Evolutionary conservation across 2,329 filamentous ascomycete species (phyloP).

Genomic region (Sclerotinia borealis): DNA sequence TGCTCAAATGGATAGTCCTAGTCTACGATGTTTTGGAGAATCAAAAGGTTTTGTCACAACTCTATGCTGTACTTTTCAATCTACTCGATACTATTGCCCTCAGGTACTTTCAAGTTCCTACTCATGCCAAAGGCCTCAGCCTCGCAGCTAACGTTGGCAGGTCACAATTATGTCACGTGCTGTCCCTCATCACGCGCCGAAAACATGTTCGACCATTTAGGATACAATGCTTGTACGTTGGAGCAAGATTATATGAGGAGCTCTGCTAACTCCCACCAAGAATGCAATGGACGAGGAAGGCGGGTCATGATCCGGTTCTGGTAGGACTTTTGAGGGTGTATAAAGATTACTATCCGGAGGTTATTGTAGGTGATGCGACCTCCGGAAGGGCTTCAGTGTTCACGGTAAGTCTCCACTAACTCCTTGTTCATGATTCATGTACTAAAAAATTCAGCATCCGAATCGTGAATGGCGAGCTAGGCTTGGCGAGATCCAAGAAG

Average conservation of each 20-base stretch:
- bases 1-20: slow-evolving; percentile 74
- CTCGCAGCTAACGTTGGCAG: slow-evolving; percentile 17
- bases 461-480: slow-evolving; percentile 67
- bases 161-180: slow-evolving; percentile 60
- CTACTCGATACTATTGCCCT: slow-evolving; percentile 75
- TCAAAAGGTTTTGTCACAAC: slow-evolving; percentile 54
- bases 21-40: slow-evolving; percentile 66
- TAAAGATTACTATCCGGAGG: slow-evolving; percentile 87
- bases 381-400: slow-evolving; percentile 56
- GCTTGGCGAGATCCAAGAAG: slow-evolving; percentile 60
- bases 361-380: slow-evolving; percentile 67
- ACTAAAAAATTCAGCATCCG: slow-evolving; percentile 48
- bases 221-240: slow-evolving; percentile 64
- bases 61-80: slow-evolving; percentile 74
- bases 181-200: slow-evolving; percentile 72
- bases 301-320: slow-evolving; percentile 67
- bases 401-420: slow-evolving; percentile 40
- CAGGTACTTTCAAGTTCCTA: slow-evolving; percentile 46
- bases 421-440: neutral
- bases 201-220: slow-evolving; percentile 80
- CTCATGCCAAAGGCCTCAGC: neutral
- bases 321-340: slow-evolving; percentile 73
- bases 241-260: neutral
- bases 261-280: slow-evolving; percentile 34
- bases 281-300: slow-evolving; percentile 51